Percentiles rank a stretch among this genome's conserved stretches.
Evolutionary conservation across 805 yeast species (phyloP).

Genomic region (Saccharomycopsis fodiens): DNA sequence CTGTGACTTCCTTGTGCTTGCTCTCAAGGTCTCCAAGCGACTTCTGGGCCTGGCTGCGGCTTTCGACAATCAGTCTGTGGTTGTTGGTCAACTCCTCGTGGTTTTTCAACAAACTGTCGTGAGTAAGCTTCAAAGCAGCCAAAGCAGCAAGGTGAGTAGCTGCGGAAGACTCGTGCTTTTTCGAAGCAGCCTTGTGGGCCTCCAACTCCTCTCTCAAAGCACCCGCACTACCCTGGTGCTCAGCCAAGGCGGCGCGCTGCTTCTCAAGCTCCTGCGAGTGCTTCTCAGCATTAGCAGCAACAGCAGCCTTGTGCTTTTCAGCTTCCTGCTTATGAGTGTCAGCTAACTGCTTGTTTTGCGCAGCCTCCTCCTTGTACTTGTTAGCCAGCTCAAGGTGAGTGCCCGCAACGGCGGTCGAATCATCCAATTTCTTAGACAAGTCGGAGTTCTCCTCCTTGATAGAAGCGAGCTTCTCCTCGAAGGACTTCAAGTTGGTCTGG

Average conservation of each 20-base stretch:
- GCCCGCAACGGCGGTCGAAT: background rate
- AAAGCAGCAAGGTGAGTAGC: slow-evolving; percentile 1
- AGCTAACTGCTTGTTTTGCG: background rate
- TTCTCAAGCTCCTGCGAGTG: background rate
- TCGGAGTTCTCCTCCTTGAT: background rate
- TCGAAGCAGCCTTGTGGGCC: background rate
- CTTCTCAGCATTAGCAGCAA: background rate
- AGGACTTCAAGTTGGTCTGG: background rate
- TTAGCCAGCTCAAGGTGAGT: background rate
- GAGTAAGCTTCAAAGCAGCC: background rate
- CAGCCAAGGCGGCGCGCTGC: background rate
- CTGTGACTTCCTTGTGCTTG: background rate
- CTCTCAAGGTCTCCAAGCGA: background rate
- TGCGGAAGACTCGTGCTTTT: background rate
- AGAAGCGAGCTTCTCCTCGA: background rate
- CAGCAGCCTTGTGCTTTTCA: background rate
- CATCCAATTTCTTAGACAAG: background rate
- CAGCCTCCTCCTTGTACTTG: background rate
- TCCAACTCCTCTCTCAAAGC: background rate
- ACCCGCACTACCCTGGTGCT: background rate
- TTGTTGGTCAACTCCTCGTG: background rate
- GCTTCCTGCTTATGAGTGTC: slow-evolving; percentile 1
- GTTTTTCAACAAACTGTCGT: background rate
- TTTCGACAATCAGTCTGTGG: background rate
- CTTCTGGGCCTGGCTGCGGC: background rate